Conservation (phyloP, 202 grass and related monocot genomes). For the Panicum virgatum region DNA sequence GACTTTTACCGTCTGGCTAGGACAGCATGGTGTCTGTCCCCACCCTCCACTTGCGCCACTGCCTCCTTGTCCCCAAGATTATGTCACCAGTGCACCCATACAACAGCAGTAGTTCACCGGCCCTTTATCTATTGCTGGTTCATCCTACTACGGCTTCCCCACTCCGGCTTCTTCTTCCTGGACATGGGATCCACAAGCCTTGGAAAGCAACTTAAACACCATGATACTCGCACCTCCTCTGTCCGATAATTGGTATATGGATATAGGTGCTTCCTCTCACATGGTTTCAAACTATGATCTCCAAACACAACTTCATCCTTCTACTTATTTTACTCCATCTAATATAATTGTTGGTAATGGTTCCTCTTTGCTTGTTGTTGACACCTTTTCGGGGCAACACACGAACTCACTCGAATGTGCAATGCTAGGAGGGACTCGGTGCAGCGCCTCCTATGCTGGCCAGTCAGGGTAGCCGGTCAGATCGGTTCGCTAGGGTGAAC, state of each 20-base stretch:
- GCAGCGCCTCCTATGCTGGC: no score
- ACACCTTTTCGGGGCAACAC: no score
- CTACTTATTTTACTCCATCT: not conserved
- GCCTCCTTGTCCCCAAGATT: not conserved
- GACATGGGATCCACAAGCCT: not conserved
- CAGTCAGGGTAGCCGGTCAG: no score
- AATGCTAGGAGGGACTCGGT: no score
- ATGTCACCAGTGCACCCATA: not conserved
- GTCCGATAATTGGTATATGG: not conserved
- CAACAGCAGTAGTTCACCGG: not conserved
- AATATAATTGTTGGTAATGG: not conserved
- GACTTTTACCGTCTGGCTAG: not conserved
- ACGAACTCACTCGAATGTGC: no score
- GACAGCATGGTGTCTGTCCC: not conserved
- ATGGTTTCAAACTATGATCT: not conserved
- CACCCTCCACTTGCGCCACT: not conserved
- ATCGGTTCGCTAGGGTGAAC: no score
- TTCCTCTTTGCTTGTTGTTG: not conserved
- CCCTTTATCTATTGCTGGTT: no score
- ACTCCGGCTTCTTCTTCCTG: not conserved
- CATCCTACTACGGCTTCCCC: not conserved
- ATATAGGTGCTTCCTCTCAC: not conserved
- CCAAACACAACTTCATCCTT: not conserved
- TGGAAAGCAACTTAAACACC: not conserved
- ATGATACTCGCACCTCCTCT: not conserved